Percentiles rank a stretch among this genome's conserved stretches.
These are phyloP conservation scores for Fusarium succisae DNA, from an alignment of 2,329 filamentous ascomycete species.

Conservation along the genomic window DNA sequence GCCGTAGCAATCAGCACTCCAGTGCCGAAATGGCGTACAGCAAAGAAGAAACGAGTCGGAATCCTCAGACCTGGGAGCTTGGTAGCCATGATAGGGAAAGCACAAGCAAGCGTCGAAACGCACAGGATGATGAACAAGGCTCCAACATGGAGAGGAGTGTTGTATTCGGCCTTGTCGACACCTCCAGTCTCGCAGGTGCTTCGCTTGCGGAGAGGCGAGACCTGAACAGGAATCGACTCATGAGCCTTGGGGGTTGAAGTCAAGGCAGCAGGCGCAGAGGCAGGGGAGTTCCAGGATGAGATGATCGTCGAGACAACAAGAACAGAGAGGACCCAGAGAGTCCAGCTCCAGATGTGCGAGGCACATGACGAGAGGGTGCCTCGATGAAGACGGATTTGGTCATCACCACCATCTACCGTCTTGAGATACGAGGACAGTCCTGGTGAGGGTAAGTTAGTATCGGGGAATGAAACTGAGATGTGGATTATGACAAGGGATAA, in stretches of 20 bases:
- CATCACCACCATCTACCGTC: conserved; percentile 53
- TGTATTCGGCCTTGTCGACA: conserved; percentile 55
- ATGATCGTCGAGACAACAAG: conserved; percentile 48
- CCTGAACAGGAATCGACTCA: conserved; percentile 14
- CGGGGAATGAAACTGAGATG: neutral
- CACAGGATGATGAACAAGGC: conserved; percentile 62
- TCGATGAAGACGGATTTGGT: conserved; percentile 48
- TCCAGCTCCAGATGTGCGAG: conserved; percentile 52
- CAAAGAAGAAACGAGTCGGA: conserved; percentile 64
- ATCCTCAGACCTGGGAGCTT: conserved; percentile 63
- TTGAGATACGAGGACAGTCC: conserved; percentile 46
- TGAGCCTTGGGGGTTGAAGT: conserved; percentile 6
- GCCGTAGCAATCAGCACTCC: conserved; percentile 80
- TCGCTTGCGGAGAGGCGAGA: conserved; percentile 39
- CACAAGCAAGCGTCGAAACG: conserved; percentile 59
- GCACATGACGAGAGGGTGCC: conserved; percentile 44
- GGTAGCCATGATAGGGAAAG: conserved; percentile 64
- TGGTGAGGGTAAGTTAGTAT: neutral
- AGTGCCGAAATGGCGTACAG: conserved; percentile 76
- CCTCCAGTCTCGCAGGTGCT: conserved; percentile 45
- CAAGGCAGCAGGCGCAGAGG: neutral
- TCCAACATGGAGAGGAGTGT: conserved; percentile 65
- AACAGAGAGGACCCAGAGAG: conserved; percentile 55
- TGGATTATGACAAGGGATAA: neutral
- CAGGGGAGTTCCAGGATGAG: conserved; percentile 35